Evolutionary conservation across 2,329 filamentous ascomycete genomes (phyloP).

Genomic region (Cladophialophora exuberans): DNA sequence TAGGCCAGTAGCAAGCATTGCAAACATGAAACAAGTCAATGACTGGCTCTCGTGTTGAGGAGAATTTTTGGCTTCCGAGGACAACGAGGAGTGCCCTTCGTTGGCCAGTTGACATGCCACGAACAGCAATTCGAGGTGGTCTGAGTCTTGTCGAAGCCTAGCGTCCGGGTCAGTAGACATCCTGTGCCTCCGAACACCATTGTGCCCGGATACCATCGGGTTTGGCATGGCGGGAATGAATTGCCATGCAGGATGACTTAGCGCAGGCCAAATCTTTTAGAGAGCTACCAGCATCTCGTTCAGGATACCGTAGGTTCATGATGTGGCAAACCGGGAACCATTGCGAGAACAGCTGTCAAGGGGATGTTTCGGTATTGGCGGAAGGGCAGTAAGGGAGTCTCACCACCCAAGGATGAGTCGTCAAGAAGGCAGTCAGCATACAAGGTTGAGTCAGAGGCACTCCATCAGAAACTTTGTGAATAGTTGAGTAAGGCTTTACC

Average conservation of each 20-base stretch:
- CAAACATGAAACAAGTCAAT: constrained; percentile 4
- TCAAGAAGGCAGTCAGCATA: background rate
- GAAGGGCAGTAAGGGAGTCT: constrained; percentile 2
- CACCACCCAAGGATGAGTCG: constrained; percentile 5
- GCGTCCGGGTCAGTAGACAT: background rate
- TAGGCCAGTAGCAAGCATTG: constrained; percentile 1
- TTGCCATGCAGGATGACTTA: background rate
- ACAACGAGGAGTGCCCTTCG: background rate
- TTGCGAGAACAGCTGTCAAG: constrained; percentile 10
- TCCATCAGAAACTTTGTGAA: constrained; percentile 12
- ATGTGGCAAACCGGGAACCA: constrained; percentile 5
- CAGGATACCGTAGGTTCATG: constrained; percentile 2
- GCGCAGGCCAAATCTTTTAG: constrained; percentile 1
- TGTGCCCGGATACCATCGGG: constrained; percentile 14
- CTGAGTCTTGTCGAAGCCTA: no score
- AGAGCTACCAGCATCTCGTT: constrained; percentile 1
- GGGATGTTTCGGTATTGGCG: constrained; percentile 14
- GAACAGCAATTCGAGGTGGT: constrained; percentile 3
- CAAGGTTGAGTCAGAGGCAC: constrained; percentile 12
- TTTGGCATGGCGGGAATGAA: background rate
- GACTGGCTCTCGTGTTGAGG: background rate
- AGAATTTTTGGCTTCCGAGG: background rate
- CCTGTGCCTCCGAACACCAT: background rate
- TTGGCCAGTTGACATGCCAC: background rate
- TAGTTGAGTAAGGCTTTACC: constrained; percentile 16